phyloP scores from a whole-genome alignment of 2,329 filamentous ascomycete genomes.

The Penicillium sp. region DNA sequence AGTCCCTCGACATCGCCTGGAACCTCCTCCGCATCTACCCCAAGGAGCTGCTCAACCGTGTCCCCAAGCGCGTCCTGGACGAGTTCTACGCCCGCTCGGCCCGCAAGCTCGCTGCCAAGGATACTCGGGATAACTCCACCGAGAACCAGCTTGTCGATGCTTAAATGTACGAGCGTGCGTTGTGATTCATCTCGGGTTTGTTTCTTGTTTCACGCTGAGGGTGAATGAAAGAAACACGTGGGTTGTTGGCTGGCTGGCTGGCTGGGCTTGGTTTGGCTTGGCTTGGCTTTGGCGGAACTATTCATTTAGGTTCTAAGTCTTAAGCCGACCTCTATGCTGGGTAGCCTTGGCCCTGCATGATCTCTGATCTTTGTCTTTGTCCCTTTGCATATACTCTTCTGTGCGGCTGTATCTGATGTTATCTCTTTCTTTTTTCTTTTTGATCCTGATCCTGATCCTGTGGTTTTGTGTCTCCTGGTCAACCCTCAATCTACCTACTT shows the following conservation, averaged over 20 bases:
- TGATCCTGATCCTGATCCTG: background rate
- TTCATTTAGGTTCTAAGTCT: background rate
- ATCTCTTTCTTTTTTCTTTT: constrained; percentile 13
- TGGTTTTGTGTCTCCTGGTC: background rate
- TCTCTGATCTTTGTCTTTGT: constrained; percentile 4
- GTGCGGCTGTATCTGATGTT: constrained; percentile 18
- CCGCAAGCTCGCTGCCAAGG: constrained; percentile 47
- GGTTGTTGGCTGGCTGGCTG: background rate
- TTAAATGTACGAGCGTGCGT: constrained; percentile 18
- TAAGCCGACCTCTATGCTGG: too few species aligned
- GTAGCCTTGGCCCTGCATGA: constrained; percentile 2
- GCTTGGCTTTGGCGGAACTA: background rate
- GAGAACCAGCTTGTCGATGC: constrained; percentile 42
- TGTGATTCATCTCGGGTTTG: background rate
- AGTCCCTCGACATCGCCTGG: constrained; percentile 95
- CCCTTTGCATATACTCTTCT: constrained; percentile 25
- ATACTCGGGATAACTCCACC: constrained; percentile 46
- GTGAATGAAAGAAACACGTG: background rate
- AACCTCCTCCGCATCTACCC: constrained; percentile 94
- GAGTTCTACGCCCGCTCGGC: constrained; percentile 71
- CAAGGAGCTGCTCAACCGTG: constrained; percentile 96
- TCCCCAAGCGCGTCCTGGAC: constrained; percentile 77
- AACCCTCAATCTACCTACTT: constrained; percentile 1
- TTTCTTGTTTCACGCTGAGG: constrained; percentile 3
- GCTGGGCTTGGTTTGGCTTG: background rate